These are phyloP conservation scores for Lagenaria siceraria DNA, from an alignment of 306 rosid species.

Conservation along the genomic window DNA sequence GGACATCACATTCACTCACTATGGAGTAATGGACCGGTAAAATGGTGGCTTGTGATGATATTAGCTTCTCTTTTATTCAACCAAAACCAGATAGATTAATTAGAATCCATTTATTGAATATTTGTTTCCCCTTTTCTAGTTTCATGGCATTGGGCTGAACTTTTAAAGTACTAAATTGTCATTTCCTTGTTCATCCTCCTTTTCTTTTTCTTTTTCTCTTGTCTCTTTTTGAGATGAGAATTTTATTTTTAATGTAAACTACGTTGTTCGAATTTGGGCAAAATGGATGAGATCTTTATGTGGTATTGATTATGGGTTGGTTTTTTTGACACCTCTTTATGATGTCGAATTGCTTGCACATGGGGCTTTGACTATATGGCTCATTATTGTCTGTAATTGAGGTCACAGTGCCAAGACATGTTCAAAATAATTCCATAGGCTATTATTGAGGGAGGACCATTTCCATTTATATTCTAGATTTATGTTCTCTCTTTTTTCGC, in stretches of 20 bases:
- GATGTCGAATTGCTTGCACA: background rate
- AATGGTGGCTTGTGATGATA: conserved; percentile 8
- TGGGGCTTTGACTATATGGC: background rate
- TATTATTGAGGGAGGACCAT: background rate
- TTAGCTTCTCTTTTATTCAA: conserved; percentile 23
- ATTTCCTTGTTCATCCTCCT: background rate
- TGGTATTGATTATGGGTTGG: background rate
- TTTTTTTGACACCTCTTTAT: background rate
- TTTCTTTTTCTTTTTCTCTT: background rate
- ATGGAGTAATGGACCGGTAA: background rate
- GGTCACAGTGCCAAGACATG: background rate
- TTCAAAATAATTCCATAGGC: background rate
- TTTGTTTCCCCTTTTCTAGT: background rate
- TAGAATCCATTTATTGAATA: conserved; percentile 17
- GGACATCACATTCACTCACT: conserved; percentile 5
- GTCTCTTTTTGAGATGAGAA: too few relatives aligned
- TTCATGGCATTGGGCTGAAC: conserved; percentile 3
- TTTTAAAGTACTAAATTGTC: background rate
- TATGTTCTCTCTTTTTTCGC: background rate
- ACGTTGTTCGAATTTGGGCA: background rate
- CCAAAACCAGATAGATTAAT: conserved; percentile 26
- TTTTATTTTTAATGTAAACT: background rate
- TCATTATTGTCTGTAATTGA: background rate
- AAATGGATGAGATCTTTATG: background rate
- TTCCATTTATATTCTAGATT: background rate